Percentiles rank a stretch among this genome's conserved stretches.
phyloP scores from a whole-genome alignment of 345 rosid species.

The Xanthoceras sorbifolium region DNA sequence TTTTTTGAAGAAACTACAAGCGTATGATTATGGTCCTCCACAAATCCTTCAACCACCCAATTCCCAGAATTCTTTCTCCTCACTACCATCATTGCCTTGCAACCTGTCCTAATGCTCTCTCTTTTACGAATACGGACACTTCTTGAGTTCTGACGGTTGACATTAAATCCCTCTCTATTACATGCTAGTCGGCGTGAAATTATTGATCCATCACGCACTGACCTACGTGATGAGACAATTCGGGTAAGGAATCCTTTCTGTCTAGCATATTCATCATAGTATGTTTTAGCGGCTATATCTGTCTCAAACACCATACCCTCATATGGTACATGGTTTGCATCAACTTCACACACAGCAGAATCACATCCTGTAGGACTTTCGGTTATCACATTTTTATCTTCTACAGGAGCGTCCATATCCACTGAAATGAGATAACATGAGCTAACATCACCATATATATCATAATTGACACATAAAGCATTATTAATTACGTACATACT shows the following conservation, averaged over 20 bases:
- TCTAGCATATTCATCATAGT: constrained; percentile 51
- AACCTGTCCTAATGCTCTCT: constrained; percentile 51
- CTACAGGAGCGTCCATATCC: constrained; percentile 10
- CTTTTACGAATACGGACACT: constrained; percentile 43
- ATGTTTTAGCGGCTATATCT: constrained; percentile 46
- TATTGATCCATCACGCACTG: constrained; percentile 48
- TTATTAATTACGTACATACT: neutral
- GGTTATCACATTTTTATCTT: constrained; percentile 17
- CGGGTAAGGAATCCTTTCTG: constrained; percentile 46
- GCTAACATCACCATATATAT: neutral
- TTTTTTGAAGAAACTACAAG: constrained; percentile 32
- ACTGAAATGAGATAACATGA: neutral
- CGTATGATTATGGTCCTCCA: constrained; percentile 55
- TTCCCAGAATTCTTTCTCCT: constrained; percentile 46
- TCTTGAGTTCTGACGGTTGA: constrained; percentile 37
- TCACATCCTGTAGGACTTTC: constrained; percentile 23
- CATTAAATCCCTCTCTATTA: constrained; percentile 54
- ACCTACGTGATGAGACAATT: constrained; percentile 43
- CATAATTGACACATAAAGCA: neutral
- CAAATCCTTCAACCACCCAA: constrained; percentile 45
- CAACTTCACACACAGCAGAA: constrained; percentile 26
- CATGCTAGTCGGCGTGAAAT: constrained; percentile 52
- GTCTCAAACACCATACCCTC: constrained; percentile 58
- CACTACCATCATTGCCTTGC: constrained; percentile 51
- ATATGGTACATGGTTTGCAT: constrained; percentile 35